phyloP scores from a whole-genome alignment of 176 grass and related monocot genomes.

The Alloteropsis semialata region DNA sequence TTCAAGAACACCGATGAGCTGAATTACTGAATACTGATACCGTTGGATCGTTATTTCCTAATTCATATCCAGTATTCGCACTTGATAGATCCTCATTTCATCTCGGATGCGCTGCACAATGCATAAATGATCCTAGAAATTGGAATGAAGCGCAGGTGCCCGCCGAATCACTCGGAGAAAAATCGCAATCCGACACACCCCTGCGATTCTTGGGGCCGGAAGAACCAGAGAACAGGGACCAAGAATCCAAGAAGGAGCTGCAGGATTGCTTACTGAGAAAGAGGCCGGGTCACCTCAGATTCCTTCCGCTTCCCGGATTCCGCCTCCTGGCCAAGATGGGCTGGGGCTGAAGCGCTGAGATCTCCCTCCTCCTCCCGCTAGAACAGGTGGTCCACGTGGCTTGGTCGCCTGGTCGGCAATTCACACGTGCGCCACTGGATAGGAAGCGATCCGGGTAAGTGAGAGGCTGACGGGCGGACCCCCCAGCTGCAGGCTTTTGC shows the following conservation, averaged over 20 bases:
- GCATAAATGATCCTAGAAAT: not conserved
- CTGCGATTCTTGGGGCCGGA: not conserved
- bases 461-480: not conserved
- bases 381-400: not conserved
- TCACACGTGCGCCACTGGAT: not conserved
- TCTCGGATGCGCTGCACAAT: not conserved
- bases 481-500: not conserved
- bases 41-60: not conserved
- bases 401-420: conserved; percentile 25
- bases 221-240: not conserved
- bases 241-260: not conserved
- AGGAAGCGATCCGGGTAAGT: not conserved
- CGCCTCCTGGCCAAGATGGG: not conserved
- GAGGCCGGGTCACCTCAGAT: not conserved
- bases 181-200: not conserved
- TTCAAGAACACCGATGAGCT: not conserved
- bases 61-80: not conserved
- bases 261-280: not conserved
- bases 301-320: not conserved
- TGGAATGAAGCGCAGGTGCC: not conserved
- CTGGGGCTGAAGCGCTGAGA: not conserved
- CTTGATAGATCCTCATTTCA: not conserved
- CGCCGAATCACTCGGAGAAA: not conserved
- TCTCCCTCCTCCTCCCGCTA: not conserved
- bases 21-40: not conserved